Evolutionary conservation across 306 rosid species (phyloP).

Genomic region (Castanopsis chinensis): DNA sequence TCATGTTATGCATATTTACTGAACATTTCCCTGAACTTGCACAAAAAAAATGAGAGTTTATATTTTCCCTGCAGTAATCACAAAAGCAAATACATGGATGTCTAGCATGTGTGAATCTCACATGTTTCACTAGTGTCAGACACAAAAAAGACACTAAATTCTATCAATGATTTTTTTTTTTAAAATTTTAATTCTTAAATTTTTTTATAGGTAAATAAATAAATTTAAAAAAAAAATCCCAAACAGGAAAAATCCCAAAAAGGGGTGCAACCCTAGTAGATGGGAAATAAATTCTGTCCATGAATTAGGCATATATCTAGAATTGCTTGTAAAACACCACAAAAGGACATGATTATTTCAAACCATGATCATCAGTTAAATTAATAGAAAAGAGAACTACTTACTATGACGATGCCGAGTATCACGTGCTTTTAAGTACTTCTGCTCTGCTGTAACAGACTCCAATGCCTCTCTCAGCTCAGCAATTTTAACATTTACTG

Average conservation of each 20-base stretch:
- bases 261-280: too few relatives aligned
- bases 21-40: background rate
- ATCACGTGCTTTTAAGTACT: constrained; percentile 93
- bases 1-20: background rate
- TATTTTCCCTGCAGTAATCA: background rate
- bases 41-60: too few relatives aligned
- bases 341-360: background rate
- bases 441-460: constrained; percentile 92
- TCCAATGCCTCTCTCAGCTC: constrained; percentile 97
- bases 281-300: background rate
- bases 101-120: background rate
- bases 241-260: too few relatives aligned
- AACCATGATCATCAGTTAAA: background rate
- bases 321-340: background rate
- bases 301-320: background rate
- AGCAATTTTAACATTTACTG: constrained; percentile 96
- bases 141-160: background rate
- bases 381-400: constrained; percentile 33
- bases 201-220: too few relatives aligned
- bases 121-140: background rate
- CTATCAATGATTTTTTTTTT: background rate
- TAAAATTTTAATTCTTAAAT: too few relatives aligned
- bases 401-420: constrained; percentile 92
- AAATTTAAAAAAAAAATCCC: too few relatives aligned
- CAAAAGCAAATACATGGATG: background rate